Conservation (phyloP, 257 asterid genomes). For the Gynochthodes officinalis region DNA sequence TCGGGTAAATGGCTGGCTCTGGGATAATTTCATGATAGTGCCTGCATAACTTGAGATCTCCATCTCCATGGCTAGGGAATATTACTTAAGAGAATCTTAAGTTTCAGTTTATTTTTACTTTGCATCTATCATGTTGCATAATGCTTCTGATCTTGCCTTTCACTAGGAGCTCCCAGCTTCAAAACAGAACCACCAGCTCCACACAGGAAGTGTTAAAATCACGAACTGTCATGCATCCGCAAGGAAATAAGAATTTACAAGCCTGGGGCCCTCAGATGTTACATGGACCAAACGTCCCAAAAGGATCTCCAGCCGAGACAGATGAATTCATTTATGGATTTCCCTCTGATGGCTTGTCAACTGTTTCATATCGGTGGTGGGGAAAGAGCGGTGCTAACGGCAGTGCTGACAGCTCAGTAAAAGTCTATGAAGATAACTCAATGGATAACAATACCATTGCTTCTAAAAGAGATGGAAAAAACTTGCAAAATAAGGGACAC, state of each 20-base stretch:
- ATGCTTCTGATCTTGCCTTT: background rate
- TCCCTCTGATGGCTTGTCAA: slow-evolving; percentile 67
- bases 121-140: background rate
- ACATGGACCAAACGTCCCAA: slow-evolving; percentile 28
- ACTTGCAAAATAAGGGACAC: slow-evolving; percentile 20
- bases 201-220: slow-evolving; percentile 27
- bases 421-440: background rate
- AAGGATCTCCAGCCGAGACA: slow-evolving; percentile 23
- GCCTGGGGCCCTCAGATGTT: slow-evolving; percentile 22
- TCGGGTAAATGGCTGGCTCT: background rate
- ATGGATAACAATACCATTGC: background rate
- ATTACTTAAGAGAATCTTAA: background rate
- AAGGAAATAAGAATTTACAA: slow-evolving; percentile 37
- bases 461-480: slow-evolving; percentile 15
- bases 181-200: slow-evolving; percentile 28
- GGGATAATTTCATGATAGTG: background rate
- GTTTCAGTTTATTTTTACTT: background rate
- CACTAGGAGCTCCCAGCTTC: slow-evolving; percentile 36
- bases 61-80: background rate
- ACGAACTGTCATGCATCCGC: slow-evolving; percentile 35
- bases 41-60: background rate
- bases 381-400: slow-evolving; percentile 31
- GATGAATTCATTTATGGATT: slow-evolving; percentile 83
- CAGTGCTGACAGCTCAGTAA: slow-evolving; percentile 11
- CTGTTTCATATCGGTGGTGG: slow-evolving; percentile 65